Evolutionary conservation across 2,329 filamentous ascomycete genomes (phyloP), one percentile per base, ranked within the genome.

Genomic region (Aspergillus persii): DNA sequence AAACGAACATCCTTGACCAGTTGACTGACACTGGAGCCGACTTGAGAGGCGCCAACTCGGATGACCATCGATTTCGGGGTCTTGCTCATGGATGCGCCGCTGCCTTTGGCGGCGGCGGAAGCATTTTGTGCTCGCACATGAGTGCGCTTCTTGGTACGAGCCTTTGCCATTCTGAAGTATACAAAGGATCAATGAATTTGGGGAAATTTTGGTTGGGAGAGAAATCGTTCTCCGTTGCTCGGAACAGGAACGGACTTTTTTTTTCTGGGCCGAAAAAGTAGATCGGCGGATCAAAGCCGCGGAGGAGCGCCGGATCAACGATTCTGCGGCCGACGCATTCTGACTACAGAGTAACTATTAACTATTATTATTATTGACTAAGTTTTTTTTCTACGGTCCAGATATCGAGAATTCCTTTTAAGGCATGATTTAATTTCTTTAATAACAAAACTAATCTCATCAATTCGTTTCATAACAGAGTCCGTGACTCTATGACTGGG

Each of bases 41-140:
- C 92, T 73, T 97, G 91, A 69, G 92, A 90, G 68, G 93, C 94
- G 69, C 95, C 95, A 70, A 97, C 93, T 67, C 95, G 91, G 76
- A 99, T 96, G 59, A 99, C 94, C 94, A 99, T 97, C 74, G 90
- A 96, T 83, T 97, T 97, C 36, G 95, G 95, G 54, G 87, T 84
- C 64, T 87, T 86, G 55, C 84, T 81, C 60, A 80, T 82, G 27
- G 87, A 84, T 59, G 86, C 84, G 76, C 87, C 86, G 58, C 85
- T 83, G 48, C 82, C 80, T 63, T 84, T 83, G 53, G 72, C 72
- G 57, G 69, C 81, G 64, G 63, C 79, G 68, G 69, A 81, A 69
- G 68, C 83, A 68, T 85, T 84, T 54, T 84, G 84, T 53, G 88
- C 85, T 61, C 88, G 87, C 56, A 88, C 77, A 76, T 96, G 92